Evolutionary conservation across 2,329 filamentous ascomycete species (phyloP).

Genomic region (Davidsoniella virescens): DNA sequence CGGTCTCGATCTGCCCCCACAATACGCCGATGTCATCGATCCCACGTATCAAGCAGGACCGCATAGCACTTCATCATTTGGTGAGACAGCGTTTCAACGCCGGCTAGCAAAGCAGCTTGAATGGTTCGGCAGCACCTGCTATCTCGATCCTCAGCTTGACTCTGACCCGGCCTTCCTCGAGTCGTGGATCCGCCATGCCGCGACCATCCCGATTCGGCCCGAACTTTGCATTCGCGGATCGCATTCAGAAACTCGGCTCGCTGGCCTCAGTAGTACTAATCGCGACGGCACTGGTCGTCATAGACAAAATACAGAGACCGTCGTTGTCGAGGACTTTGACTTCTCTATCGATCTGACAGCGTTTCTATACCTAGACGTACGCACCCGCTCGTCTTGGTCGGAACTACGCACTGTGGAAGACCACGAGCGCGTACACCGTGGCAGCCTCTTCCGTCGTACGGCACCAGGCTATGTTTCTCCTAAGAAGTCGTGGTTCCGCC

Average conservation of each 20-base stretch:
- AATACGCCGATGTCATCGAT: constrained; percentile 25
- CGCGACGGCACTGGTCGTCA: not conserved
- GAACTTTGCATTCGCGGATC: constrained; percentile 36
- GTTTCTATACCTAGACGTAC: constrained; percentile 34
- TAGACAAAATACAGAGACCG: constrained; percentile 28
- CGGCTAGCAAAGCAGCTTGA: constrained; percentile 16
- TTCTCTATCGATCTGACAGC: constrained; percentile 42
- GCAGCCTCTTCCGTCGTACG: constrained; percentile 38
- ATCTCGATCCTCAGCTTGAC: constrained; percentile 30
- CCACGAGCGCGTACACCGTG: constrained; percentile 46
- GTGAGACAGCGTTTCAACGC: constrained; percentile 11
- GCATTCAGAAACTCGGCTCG: constrained; percentile 27
- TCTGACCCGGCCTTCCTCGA: constrained; percentile 28
- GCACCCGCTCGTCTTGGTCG: constrained; percentile 25
- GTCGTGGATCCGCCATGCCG: constrained; percentile 27
- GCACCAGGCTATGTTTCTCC: constrained; percentile 28
- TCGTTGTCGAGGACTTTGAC: constrained; percentile 40
- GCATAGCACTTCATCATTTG: constrained; percentile 17
- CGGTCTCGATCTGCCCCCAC: constrained; percentile 26
- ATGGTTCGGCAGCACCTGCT: constrained; percentile 18
- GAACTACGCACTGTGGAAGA: constrained; percentile 37
- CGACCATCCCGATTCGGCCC: constrained; percentile 34
- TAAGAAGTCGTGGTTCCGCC: not conserved
- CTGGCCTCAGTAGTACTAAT: not conserved
- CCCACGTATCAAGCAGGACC: constrained; percentile 15